Evolutionary conservation across 2,329 filamentous ascomycete genomes (phyloP).

Genomic region (Metarhizium robertsii): DNA sequence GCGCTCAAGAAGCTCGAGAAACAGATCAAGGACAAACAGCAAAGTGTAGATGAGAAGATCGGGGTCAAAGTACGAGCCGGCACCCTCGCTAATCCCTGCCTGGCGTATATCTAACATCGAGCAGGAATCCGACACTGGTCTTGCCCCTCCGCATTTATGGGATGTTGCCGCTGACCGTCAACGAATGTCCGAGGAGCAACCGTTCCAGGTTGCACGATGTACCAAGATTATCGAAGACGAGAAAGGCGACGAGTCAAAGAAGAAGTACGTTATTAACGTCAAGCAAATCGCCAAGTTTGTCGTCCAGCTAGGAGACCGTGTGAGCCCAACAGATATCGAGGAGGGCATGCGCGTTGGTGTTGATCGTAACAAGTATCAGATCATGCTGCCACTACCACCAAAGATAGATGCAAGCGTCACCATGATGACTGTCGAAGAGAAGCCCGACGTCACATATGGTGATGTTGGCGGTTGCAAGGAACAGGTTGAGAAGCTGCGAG

Average conservation of each 20-base stretch:
- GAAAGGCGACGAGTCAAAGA: conserved; percentile 87
- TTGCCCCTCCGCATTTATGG: conserved; percentile 97
- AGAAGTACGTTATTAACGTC: conserved; percentile 99
- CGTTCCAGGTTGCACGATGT: conserved; percentile 92
- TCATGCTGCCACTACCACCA: conserved; percentile 86
- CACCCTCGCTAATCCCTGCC: not conserved
- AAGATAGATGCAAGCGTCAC: conserved; percentile 99
- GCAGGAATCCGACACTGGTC: conserved; percentile 94
- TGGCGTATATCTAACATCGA: conserved; percentile 11
- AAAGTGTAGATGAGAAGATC: conserved; percentile 98
- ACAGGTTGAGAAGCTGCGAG: conserved; percentile 96
- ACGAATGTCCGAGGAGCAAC: conserved; percentile 97
- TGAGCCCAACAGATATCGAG: conserved; percentile 97
- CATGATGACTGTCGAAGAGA: conserved; percentile 99
- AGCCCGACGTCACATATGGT: conserved; percentile 97
- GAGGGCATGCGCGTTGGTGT: conserved; percentile 99
- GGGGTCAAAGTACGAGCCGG: conserved; percentile 56
- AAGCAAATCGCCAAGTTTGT: conserved; percentile 99
- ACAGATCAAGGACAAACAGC: conserved; percentile 98
- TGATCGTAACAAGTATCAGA: conserved; percentile 98
- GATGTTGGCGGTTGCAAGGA: conserved; percentile 99
- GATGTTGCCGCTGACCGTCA: conserved; percentile 96
- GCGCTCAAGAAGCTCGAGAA: conserved; percentile 96
- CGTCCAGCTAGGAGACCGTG: conserved; percentile 91
- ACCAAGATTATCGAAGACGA: conserved; percentile 99